phyloP scores from a whole-genome alignment of 2,329 filamentous ascomycete genomes.

The Paecilomyces variotii region DNA sequence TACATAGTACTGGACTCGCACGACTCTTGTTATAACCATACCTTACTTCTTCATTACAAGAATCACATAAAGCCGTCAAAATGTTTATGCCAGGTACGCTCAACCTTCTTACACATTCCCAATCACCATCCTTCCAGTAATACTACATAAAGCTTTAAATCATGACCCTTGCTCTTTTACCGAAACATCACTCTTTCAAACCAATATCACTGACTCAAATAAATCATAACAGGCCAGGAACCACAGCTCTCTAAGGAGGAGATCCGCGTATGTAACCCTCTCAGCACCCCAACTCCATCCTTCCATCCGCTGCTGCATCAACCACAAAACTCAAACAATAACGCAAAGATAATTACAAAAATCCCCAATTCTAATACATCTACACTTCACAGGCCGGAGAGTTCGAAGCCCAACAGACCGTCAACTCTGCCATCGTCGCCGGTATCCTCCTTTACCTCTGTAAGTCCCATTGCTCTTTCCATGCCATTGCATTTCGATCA shows the following conservation, averaged over 20 bases:
- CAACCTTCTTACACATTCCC: background rate
- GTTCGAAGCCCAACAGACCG: slow-evolving; percentile 44
- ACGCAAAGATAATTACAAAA: background rate
- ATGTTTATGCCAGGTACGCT: slow-evolving; percentile 16
- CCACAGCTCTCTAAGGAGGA: slow-evolving; percentile 37
- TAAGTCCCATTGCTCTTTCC: slow-evolving; percentile 31
- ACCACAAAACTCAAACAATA: background rate
- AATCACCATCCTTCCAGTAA: background rate
- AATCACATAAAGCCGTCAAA: background rate
- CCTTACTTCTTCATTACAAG: background rate
- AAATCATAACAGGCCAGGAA: slow-evolving; percentile 27
- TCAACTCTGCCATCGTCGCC: slow-evolving; percentile 47
- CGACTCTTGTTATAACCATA: background rate
- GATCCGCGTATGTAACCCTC: slow-evolving; percentile 28
- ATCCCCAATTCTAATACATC: background rate
- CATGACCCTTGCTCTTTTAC: background rate
- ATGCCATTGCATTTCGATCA: slow-evolving; percentile 1
- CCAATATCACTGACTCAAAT: background rate
- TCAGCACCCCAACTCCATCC: background rate
- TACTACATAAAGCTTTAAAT: background rate
- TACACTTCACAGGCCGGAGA: slow-evolving; percentile 37
- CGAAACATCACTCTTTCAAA: background rate
- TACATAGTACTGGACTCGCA: background rate
- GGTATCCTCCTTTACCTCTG: slow-evolving; percentile 55
- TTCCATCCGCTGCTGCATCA: background rate